Evolutionary conservation across 176 grass and related monocot species (phyloP).

Genomic region (Calamus simplicifolius): DNA sequence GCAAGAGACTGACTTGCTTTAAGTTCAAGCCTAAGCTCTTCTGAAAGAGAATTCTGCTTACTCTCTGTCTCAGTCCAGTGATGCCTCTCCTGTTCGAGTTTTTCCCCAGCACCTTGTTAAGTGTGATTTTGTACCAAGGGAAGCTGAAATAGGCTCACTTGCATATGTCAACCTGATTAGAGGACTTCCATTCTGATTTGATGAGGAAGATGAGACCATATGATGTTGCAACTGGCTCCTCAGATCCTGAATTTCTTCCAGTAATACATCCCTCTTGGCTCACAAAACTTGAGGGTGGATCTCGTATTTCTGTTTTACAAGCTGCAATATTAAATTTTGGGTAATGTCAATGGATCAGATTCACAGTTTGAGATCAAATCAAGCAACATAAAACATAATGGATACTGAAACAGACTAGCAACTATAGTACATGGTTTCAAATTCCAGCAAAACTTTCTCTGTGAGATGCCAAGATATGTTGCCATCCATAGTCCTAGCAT

Average conservation of each 20-base stretch:
- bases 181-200: conserved; percentile 25
- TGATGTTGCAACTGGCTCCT: conserved; percentile 74
- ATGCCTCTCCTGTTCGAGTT: conserved; percentile 17
- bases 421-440: too few relatives aligned
- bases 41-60: conserved; percentile 66
- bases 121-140: conserved; percentile 29
- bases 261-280: conserved; percentile 57
- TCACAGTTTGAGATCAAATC: too few relatives aligned
- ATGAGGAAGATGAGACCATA: conserved; percentile 42
- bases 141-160: conserved; percentile 14
- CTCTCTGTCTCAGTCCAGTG: conserved; percentile 53
- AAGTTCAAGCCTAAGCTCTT: conserved; percentile 86
- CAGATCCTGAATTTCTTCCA: conserved; percentile 89
- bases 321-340: conserved; percentile 14
- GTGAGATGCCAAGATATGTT: too few relatives aligned
- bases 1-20: conserved; percentile 42
- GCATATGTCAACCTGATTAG: conserved; percentile 27
- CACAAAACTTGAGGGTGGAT: conserved; percentile 71
- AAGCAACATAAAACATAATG: too few relatives aligned
- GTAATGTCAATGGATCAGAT: too few relatives aligned
- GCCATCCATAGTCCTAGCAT: too few relatives aligned
- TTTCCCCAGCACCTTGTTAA: conserved; percentile 29
- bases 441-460: too few relatives aligned
- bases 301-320: conserved; percentile 72
- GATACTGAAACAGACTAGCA: too few relatives aligned